Base-by-base conservation (phyloP, 805 yeast species). In the Nakazawaea ernobii region DNA sequence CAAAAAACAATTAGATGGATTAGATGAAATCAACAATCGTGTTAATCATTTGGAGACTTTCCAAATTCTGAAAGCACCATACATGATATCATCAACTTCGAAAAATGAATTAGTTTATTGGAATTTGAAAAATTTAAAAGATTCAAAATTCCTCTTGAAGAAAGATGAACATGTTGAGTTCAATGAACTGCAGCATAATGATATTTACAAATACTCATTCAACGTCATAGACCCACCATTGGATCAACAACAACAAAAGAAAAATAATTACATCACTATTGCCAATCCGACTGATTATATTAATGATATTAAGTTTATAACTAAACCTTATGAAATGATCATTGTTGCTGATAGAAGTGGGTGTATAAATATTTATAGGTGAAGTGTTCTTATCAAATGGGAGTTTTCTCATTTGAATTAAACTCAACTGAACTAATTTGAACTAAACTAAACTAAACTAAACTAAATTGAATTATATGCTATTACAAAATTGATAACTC, bases 341-440 rank as follows among this genome's bases (percentile, higher is more conserved):
- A 65, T 86, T 3, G 71, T 85, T 2, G 88, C 68, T 2, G 95
- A 86, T 54, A 66, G 88, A 48, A 72, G 78, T 37, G 95, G 95
- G 0, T 68, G 66, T 2, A 68, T 87, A 30, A 79, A 80, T 57
- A 75, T 86, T 2, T 84, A 77, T 59, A 73, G 70, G 55, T 76
- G 56, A 46, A 14, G 15, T 6, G 35, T 9, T n/a, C 6, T 8
- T 27, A 27, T 38, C 3, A 20, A 5, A 20, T 3, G 24, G n/a
- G n/a, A n/a, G n/a, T n/a, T n/a, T n/a, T n/a, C n/a, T n/a, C n/a
- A n/a, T n/a, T n/a, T n/a, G n/a, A n/a, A n/a, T n/a, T n/a, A n/a
- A n/a, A n/a, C n/a, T n/a, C n/a, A n/a, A n/a, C n/a, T n/a, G n/a
- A n/a, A n/a, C n/a, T n/a, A n/a, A n/a, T n/a, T n/a, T n/a, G n/a